A percentile compares a stretch with the other conserved stretches of the same genome.
Evolutionary conservation across 495 filamentous ascomycete genomes (phyloP).

Genomic region (Xylaria castorea): DNA sequence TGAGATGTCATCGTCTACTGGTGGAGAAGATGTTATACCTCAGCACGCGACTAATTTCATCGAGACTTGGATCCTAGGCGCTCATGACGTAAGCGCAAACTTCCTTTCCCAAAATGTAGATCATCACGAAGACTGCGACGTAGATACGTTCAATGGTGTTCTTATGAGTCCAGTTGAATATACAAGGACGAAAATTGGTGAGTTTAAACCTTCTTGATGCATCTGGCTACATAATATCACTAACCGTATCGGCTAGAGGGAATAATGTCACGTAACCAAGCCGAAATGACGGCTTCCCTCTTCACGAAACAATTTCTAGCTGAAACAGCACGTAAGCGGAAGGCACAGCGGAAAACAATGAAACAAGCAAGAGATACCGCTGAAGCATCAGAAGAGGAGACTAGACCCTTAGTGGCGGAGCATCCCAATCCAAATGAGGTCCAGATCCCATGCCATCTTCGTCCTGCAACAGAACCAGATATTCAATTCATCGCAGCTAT

Average conservation of each 20-base stretch:
- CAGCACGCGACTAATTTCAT: not conserved
- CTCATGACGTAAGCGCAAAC: conserved; percentile 21
- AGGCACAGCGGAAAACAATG: not conserved
- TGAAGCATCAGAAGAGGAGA: no score
- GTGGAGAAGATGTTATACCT: not conserved
- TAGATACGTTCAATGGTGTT: conserved; percentile 41
- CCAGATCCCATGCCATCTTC: conserved; percentile 40
- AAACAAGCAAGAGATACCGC: not conserved
- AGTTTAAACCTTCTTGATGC: not conserved
- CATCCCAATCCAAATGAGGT: conserved; percentile 34
- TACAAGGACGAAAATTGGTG: conserved; percentile 31
- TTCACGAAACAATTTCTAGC: not conserved
- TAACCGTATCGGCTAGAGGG: conserved; percentile 2
- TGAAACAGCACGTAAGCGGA: not conserved
- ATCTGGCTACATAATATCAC: not conserved
- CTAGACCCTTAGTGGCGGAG: not conserved
- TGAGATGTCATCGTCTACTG: not conserved
- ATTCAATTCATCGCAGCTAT: conserved; percentile 39
- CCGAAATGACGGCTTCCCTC: not conserved
- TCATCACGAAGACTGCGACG: conserved; percentile 39
- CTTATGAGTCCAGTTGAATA: conserved; percentile 38
- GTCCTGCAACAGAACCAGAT: conserved; percentile 42
- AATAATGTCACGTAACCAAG: conserved; percentile 3
- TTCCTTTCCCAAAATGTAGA: conserved; percentile 26
- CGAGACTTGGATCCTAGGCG: conserved; percentile 19